Base-by-base conservation (phyloP, 495 filamentous ascomycete species). In the Patellaria atrata region DNA sequence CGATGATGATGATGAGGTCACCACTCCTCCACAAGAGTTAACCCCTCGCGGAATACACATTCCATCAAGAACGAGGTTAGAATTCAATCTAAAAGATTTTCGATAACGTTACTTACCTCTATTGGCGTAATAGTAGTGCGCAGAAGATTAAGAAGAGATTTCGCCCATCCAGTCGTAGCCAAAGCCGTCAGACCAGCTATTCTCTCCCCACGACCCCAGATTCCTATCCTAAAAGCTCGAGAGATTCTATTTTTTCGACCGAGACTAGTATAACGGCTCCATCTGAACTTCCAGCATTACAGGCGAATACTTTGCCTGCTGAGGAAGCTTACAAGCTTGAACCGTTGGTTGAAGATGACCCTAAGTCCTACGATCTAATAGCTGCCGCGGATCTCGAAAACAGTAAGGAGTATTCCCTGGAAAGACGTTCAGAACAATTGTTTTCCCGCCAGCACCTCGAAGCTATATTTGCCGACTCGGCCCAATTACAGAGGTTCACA, bases 371-470 rank as follows among this genome's bases (percentile, higher is more conserved):
- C 33, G 62, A 73, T 40, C 58, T 74, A 0, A 35, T 73, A 6
- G 56, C 59, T 2, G 61, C 67, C 5, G 45, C 53, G n/a, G 42
- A 52, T 27, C 27, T n/a, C 10, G 32, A 35, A n/a, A 16, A 19
- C 1, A 16, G 17, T 11, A 46, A 41, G 22, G 53, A 33, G 16
- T 70, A 61, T 44, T 64, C 61, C 1, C 54, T 85, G 1, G 77
- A 82, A 56, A 55, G 53, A 15, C 61, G 68, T 22, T 67, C 75
- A 2, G 70, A 77, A 20, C 55, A 69, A 18, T 60, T 85, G 39
- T 80, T 82, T 45, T 76, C 73, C 5, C 47, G 42, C 4, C 66
- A 74, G 33, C 78, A 82, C 51, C 67, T 83, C 35, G 48, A 64
- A 29, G 53, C 61, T 0, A 62, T 68, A 1, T 62, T 77, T 22